A percentile compares a stretch with the other conserved stretches of the same genome.
Conservation (phyloP, 2,329 filamentous ascomycete genomes). For the Neonectria faginata region DNA sequence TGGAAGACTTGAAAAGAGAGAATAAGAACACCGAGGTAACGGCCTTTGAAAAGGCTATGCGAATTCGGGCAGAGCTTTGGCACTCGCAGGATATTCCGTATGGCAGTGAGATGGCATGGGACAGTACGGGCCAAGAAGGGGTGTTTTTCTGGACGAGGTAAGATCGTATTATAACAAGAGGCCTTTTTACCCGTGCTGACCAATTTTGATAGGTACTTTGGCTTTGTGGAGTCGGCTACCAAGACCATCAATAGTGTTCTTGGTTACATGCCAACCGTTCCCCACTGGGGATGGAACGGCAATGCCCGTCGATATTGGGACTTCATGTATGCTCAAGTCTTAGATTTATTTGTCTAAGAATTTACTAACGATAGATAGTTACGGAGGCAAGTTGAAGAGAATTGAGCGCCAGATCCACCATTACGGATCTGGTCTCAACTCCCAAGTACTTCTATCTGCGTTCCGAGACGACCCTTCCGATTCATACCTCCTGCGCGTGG, state of each 20-base stretch:
- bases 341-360: too few species aligned
- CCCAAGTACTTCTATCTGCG: conserved; percentile 63
- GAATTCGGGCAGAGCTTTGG: conserved; percentile 62
- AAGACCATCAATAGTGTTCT: conserved; percentile 67
- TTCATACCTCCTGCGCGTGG: conserved; percentile 64
- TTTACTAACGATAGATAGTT: conserved; percentile 42
- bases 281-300: conserved; percentile 73
- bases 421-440: conserved; percentile 70
- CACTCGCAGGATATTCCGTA: conserved; percentile 63
- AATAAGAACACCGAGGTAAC: conserved; percentile 53
- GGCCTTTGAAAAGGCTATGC: conserved; percentile 60
- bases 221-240: conserved; percentile 55
- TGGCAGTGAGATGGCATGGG: conserved; percentile 72
- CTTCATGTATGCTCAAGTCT: conserved; percentile 56
- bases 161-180: background rate
- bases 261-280: conserved; percentile 67
- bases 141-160: conserved; percentile 69
- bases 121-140: conserved; percentile 71
- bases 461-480: conserved; percentile 61
- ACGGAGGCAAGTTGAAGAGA: conserved; percentile 55
- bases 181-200: background rate
- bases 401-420: conserved; percentile 65
- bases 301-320: conserved; percentile 72
- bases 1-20: conserved; percentile 63
- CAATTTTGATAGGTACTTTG: conserved; percentile 58